Evolutionary conservation across 2,329 filamentous ascomycete genomes (phyloP), one percentile per base, ranked within the genome.

Genomic region (Cordyceps fumosorosea): DNA sequence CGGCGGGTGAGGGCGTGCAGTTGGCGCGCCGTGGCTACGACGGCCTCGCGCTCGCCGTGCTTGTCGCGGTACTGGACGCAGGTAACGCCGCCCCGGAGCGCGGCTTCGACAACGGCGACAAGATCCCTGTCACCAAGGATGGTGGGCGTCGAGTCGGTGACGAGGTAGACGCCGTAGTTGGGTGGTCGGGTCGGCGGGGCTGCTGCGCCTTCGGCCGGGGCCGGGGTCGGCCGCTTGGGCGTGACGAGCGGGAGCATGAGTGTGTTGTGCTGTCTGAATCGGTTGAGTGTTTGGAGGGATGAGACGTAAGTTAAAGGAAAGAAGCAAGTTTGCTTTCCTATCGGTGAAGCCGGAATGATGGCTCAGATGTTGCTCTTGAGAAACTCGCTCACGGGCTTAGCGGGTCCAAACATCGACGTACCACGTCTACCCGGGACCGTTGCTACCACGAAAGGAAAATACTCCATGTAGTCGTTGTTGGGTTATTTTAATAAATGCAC

Each of bases 21-120:
- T 66, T 78, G 81, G 68, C 81, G 82, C 18, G 88, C 93, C 48
- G 82, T 89, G n/a, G 81, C 77, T 54, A 96, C 83, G 65, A 95
- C 82, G 12, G 79, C 80, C 22, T 81, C 85, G 1, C 89, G 95
- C 68, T 93, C 88, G 70, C 85, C 88, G 48, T 81, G 85, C 78
- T 98, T 97, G 78, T 97, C 92, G 72, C 93, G 86, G 72, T 93
- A 93, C 77, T 98, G 93, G 42, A 98, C 89, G 52, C 95, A 79
- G 2, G 89, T 93, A 50, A 89, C 90, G 79, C 91, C 91, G 73
- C 91, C 92, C 72, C 84, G 79, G 56, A 96, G 75, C 22, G 92
- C 89, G 52, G 84, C 82, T 69, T 89, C 86, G 60, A 97, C 92
- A 1, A 96, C 87, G 11, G 83, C 68, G 64, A 84, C 83, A 44